Base-by-base conservation (phyloP, 2,329 filamentous ascomycete species). In the Chrysoporthe deuterocubensis region DNA sequence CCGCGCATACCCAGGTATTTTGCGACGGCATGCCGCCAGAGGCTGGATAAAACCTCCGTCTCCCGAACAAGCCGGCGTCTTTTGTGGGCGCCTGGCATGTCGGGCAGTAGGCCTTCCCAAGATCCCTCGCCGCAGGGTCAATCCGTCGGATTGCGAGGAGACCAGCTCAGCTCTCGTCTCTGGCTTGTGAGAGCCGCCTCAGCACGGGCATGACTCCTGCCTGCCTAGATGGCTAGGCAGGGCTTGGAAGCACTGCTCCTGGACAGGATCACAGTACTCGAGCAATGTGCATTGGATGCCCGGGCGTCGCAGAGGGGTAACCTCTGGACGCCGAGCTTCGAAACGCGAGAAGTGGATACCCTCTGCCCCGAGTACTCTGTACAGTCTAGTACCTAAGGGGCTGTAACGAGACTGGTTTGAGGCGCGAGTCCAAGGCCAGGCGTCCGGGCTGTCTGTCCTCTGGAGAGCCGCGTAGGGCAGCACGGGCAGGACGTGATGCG, bases 311-410 rank as follows among this genome's bases (percentile, higher is more conserved):
- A 56, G n/a, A 21, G n/a, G 48, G 46, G 32, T 63, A 43, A n/a
- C 43, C 34, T 57, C 56, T 65, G 63, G 54, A 58, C 63, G 52
- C 54, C 64, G 67, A 67, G 65, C 64, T 67, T 58, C 69, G 67
- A 71, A 71, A 67, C 67, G 69, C 69, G 69, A 69, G 69, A 44
- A 67, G 68, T 69, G 69, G 67, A 64, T 60, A 65, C 67, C 59
- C 46, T 48, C 58, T 26, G 40, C 64, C 42, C 40, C 42, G 21
- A 9, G 18, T 37, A 21, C 50, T 32, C 34, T 54, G 26, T 54
- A 54, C 50, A 54, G 9, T 50, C 62, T 59, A 46, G 26, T 57
- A 56, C 65, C 54, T 44, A 48, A 66, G 59, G 62, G 63, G 64
- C 46, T 66, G 64, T 62, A 26, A 66, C 56, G 42, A 64, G 58